These are phyloP conservation scores for Thermothelomyces thermophilus DNA, from an alignment of 2,329 filamentous ascomycete genomes.

Conservation along the genomic window DNA sequence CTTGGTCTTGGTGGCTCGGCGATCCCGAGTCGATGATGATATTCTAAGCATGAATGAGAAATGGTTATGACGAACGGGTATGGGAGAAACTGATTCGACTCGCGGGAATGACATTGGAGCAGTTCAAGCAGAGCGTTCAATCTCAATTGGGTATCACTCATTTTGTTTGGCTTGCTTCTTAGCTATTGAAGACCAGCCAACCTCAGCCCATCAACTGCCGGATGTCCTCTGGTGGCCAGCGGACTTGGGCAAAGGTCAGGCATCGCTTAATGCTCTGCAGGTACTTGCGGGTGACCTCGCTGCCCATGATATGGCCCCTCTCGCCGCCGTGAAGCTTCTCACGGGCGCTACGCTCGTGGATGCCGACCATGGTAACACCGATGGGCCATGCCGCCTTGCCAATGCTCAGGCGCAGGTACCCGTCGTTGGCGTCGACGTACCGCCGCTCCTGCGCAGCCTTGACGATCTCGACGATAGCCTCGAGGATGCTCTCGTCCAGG, in stretches of 20 bases:
- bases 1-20: no score
- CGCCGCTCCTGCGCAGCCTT: slow-evolving; percentile 80
- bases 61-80: not conserved
- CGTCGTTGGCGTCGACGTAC: slow-evolving; percentile 95
- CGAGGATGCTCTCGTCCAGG: slow-evolving; percentile 69
- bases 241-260: slow-evolving; percentile 90
- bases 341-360: slow-evolving; percentile 90
- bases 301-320: slow-evolving; percentile 93
- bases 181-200: not conserved
- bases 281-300: slow-evolving; percentile 92
- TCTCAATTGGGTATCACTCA: slow-evolving; percentile 20
- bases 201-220: slow-evolving; percentile 84
- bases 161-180: not conserved
- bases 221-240: slow-evolving; percentile 90
- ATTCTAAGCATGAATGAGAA: not conserved
- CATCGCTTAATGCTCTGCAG: slow-evolving; percentile 97
- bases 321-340: slow-evolving; percentile 89
- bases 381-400: slow-evolving; percentile 98
- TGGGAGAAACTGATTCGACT: no score
- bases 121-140: no score
- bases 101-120: no score
- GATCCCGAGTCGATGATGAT: not conserved
- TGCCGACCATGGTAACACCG: slow-evolving; percentile 99
- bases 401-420: slow-evolving; percentile 86
- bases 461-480: slow-evolving; percentile 85